A percentile compares a stretch with the other conserved stretches of the same genome.
phyloP scores from a whole-genome alignment of 1,284 basidiomycete genomes.

The Ustilago loliicola region DNA sequence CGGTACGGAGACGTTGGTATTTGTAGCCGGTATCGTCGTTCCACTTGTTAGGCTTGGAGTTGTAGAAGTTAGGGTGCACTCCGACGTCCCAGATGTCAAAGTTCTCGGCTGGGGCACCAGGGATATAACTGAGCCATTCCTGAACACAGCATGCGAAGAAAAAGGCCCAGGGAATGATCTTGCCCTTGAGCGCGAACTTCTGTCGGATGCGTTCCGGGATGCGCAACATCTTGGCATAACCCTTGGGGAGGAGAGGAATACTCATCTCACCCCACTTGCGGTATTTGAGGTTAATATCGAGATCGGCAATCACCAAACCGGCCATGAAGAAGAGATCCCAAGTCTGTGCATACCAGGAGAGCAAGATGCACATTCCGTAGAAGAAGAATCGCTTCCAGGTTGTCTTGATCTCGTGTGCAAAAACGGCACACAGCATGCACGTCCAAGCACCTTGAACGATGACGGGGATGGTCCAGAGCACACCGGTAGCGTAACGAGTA shows the following conservation, averaged over 20 bases:
- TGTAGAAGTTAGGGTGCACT: conserved; percentile 61
- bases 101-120: conserved; percentile 32
- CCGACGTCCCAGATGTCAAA: conserved; percentile 52
- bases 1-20: conserved; percentile 45
- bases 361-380: conserved; percentile 53
- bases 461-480: conserved; percentile 65
- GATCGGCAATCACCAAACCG: conserved; percentile 62
- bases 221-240: conserved; percentile 29
- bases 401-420: conserved; percentile 61
- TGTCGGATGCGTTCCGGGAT: conserved; percentile 41
- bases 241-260: conserved; percentile 43
- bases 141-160: conserved; percentile 56
- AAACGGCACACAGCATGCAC: conserved; percentile 55
- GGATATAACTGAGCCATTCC: conserved; percentile 50
- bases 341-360: conserved; percentile 61
- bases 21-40: conserved; percentile 35
- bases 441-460: conserved; percentile 63
- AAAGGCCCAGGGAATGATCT: conserved; percentile 56
- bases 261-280: conserved; percentile 52
- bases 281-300: conserved; percentile 62
- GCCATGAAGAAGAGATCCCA: conserved; percentile 65
- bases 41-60: conserved; percentile 42
- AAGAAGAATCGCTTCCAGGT: conserved; percentile 58
- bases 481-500: conserved; percentile 62
- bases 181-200: conserved; percentile 53